Conservation (phyloP, 1,284 basidiomycete species). For the Neolentinus lepideus region DNA sequence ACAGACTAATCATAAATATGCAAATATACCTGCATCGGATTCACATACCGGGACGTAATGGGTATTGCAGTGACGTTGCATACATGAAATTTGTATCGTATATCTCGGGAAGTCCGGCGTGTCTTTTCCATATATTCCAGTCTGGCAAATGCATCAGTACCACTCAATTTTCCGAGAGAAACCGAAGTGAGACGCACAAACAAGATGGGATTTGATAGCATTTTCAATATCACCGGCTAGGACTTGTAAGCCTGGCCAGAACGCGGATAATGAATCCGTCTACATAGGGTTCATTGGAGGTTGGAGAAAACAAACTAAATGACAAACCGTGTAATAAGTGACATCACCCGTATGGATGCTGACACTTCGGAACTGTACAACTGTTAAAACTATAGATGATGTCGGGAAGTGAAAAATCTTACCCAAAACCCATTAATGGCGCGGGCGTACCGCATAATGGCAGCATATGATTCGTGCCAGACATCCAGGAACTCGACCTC, state of each 20-base stretch:
- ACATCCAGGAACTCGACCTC: constrained; percentile 86
- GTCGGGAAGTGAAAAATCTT: constrained; percentile 13
- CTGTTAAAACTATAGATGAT: constrained; percentile 2
- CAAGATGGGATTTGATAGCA: constrained; percentile 80
- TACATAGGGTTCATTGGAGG: constrained; percentile 50
- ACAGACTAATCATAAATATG: neutral
- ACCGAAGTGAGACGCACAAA: constrained; percentile 46
- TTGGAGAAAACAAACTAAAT: neutral
- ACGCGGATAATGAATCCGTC: constrained; percentile 81
- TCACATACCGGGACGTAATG: constrained; percentile 64
- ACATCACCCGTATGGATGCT: constrained; percentile 49
- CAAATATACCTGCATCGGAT: neutral
- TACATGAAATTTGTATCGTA: constrained; percentile 73
- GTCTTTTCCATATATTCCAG: constrained; percentile 85
- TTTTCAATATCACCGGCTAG: constrained; percentile 85
- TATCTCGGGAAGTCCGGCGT: constrained; percentile 84
- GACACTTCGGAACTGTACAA: constrained; percentile 67
- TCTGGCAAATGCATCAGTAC: constrained; percentile 34
- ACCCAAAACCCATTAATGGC: constrained; percentile 86
- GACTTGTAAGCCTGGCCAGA: constrained; percentile 87
- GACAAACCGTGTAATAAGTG: constrained; percentile 1
- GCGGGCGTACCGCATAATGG: constrained; percentile 81
- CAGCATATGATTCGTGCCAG: constrained; percentile 87
- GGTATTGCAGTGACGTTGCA: constrained; percentile 78
- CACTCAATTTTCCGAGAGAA: neutral